Conservation (phyloP, 2,329 filamentous ascomycete genomes). For the Colletotrichum nymphaeae region DNA sequence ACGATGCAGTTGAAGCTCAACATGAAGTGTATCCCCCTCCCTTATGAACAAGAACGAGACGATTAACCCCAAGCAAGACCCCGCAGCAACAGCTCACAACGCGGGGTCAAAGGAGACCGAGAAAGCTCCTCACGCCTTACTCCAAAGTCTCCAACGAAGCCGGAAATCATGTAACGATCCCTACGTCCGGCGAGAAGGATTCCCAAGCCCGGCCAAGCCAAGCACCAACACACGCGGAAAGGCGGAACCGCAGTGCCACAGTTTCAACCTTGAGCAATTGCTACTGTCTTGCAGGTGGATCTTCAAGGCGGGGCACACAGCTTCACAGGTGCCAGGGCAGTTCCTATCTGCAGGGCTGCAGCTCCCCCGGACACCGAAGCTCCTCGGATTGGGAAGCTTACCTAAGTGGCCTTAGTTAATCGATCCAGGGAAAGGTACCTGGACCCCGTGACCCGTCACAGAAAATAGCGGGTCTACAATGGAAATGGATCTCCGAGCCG, state of each 20-base stretch:
- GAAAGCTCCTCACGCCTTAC: neutral
- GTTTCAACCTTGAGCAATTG: neutral
- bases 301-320: neutral
- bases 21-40: neutral
- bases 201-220: neutral
- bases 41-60: neutral
- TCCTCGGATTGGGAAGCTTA: neutral
- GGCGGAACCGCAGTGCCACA: neutral
- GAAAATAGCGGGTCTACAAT: neutral
- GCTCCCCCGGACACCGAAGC: neutral
- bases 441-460: neutral
- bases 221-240: neutral
- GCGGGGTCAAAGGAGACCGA: neutral
- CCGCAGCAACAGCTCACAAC: neutral
- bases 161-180: neutral
- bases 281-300: neutral
- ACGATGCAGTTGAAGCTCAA: neutral
- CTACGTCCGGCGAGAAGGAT: neutral
- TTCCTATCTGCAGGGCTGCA: neutral
- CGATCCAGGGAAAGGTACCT: too few relatives aligned
- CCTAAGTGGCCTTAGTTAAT: neutral
- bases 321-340: neutral
- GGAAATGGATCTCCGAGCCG: constrained; percentile 22
- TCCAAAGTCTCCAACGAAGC: neutral
- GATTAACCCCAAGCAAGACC: neutral